phyloP scores from a whole-genome alignment of 73 alveolate genomes.

The Paramecium caudatum region DNA sequence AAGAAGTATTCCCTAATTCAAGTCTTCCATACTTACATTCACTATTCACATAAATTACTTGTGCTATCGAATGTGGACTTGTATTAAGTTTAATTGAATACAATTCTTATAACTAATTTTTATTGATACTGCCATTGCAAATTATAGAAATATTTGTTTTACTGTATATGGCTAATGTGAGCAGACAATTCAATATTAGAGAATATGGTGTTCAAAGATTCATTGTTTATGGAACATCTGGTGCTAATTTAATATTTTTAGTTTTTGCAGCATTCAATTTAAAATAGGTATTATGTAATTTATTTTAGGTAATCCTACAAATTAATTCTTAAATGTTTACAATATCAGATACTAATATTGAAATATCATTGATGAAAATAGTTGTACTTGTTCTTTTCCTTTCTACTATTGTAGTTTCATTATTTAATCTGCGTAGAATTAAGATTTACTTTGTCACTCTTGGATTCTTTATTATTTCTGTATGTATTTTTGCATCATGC shows the following conservation, averaged over 20 bases:
- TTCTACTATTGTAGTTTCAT: background rate
- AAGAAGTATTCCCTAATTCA: background rate
- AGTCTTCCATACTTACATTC: conserved; percentile 27
- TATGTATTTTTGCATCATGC: conserved; percentile 7
- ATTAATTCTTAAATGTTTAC: background rate
- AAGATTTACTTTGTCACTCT: conserved; percentile 25
- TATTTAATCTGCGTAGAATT: background rate
- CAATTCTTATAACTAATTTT: conserved; percentile 13
- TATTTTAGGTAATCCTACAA: conserved; percentile 19
- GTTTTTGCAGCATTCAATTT: conserved; percentile 24
- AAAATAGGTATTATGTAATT: background rate
- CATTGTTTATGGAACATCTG: conserved; percentile 4
- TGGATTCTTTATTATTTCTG: background rate
- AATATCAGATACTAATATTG: background rate
- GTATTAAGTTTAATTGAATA: conserved; percentile 10
- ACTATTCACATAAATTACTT: background rate
- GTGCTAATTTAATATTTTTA: background rate
- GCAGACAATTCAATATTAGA: conserved; percentile 37
- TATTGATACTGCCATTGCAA: background rate
- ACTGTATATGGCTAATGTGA: conserved; percentile 14
- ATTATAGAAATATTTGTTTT: conserved; percentile 25
- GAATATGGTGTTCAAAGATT: conserved; percentile 26
- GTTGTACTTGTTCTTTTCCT: background rate
- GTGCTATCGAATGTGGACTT: background rate
- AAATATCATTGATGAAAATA: background rate